A percentile compares a stretch with the other conserved stretches of the same genome.
phyloP scores from a whole-genome alignment of 805 yeast species.

The Kuraishia ogatae region DNA sequence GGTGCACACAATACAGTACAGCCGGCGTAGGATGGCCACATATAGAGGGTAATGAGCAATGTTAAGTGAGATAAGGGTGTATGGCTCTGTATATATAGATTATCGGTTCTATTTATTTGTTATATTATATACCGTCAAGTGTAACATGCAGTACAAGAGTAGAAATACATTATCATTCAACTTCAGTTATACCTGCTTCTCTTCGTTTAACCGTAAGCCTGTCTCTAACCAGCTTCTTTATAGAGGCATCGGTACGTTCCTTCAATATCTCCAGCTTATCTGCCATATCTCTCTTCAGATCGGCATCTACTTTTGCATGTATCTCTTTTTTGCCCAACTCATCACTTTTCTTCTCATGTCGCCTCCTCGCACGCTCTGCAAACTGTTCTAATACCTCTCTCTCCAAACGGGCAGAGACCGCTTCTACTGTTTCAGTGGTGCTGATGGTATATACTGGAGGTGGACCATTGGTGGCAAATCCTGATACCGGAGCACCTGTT shows the following conservation, averaged over 20 bases:
- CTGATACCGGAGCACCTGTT: conserved; percentile 8
- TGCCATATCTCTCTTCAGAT: conserved; percentile 28
- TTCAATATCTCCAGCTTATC: conserved; percentile 28
- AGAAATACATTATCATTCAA: neutral
- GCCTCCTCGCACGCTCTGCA: conserved; percentile 3
- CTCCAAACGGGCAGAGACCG: conserved; percentile 20
- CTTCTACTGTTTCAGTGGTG: conserved; percentile 27
- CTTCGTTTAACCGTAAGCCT: conserved; percentile 9
- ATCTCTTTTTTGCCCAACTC: neutral
- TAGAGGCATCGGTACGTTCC: conserved; percentile 31
- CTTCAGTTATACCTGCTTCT: neutral
- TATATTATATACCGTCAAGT: neutral
- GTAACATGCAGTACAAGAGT: neutral
- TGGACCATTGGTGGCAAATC: conserved; percentile 12
- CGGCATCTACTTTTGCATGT: conserved; percentile 33
- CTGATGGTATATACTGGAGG: conserved; percentile 4
- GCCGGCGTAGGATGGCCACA: neutral
- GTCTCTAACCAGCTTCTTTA: conserved; percentile 29
- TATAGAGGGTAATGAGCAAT: neutral
- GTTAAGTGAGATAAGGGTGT: neutral
- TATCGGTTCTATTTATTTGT: neutral
- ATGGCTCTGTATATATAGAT: neutral
- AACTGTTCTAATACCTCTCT: conserved; percentile 16
- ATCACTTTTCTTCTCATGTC: conserved; percentile 14
- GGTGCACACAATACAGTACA: too few relatives aligned